Conservation (phyloP, 371 early-diverging fungal genomes). For the Encephalitozoon romaleae region DNA sequence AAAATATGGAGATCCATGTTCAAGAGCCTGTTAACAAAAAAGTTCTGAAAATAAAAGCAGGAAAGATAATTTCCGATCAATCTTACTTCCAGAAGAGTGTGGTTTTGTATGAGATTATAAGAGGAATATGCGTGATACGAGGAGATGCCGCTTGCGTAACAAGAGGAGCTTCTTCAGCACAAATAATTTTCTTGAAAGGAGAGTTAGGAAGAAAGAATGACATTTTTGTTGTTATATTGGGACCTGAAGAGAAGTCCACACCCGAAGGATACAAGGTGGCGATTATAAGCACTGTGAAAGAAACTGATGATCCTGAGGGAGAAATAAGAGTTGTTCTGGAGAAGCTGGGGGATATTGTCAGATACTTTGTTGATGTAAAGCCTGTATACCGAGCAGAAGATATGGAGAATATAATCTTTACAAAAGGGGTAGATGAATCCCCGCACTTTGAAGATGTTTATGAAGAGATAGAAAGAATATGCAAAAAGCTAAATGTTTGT, state of each 20-base stretch:
- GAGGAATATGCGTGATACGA: conserved; percentile 21
- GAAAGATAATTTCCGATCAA: conserved; percentile 42
- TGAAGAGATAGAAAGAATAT: conserved; percentile 64
- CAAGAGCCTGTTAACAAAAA: conserved; percentile 20
- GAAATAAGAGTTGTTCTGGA: conserved; percentile 28
- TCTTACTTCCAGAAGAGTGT: conserved; percentile 13
- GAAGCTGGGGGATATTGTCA: conserved; percentile 43
- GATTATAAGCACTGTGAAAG: conserved; percentile 58
- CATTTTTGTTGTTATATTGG: conserved; percentile 59
- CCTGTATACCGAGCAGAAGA: conserved; percentile 38
- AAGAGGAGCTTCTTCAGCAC: conserved; percentile 17
- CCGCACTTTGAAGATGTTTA: conserved; percentile 93
- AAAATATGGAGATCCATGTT: background rate
- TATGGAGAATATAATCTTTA: conserved; percentile 69
- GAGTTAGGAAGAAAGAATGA: conserved; percentile 48
- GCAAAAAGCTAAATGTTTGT: conserved; percentile 4
- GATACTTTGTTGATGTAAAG: conserved; percentile 36
- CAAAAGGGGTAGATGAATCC: conserved; percentile 88
- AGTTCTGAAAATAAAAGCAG: conserved; percentile 17
- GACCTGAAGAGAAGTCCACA: conserved; percentile 48
- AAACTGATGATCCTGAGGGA: conserved; percentile 27
- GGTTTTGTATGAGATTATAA: conserved; percentile 19
- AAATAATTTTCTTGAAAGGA: conserved; percentile 47
- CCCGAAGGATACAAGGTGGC: conserved; percentile 58
- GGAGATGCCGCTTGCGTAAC: conserved; percentile 11